Evolutionary conservation across 1,284 basidiomycete species (phyloP), one percentile per base, ranked within the genome.

Genomic region (Ganoderma lucidum): DNA sequence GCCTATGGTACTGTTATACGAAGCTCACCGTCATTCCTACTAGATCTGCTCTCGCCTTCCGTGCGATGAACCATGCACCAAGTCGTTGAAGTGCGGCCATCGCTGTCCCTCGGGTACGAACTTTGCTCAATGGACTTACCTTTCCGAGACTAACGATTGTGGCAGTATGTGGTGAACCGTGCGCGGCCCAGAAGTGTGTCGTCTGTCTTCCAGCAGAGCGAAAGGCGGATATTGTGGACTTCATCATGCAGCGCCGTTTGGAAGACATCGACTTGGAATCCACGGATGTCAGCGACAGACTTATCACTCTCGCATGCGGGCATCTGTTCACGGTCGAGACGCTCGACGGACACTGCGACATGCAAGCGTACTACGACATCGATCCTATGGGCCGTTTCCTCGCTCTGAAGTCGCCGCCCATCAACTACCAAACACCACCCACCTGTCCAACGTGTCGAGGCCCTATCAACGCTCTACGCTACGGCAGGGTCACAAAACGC

Each of bases 281-380:
- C 2, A 82, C 78, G 2, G 80, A 82, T 2, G 67, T 87, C 59
- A 84, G 87, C 72, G 86, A 89, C 53, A 80, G 88, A 8, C 76
- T 92, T 37, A 90, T 94, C 73, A 91, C 88, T 0, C 81, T 92
- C 30, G 82, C 80, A 14, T 94, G 92, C 73, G 77, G 86, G 0
- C 92, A 94, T 74, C 79, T 85, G 0, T 93, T 93, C 78, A 93
- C 92, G 0, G 87, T 92, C 5, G 90, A 92, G 76, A 90, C 90
- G 0, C 82, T 94, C 23, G 92, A 94, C 69, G 90, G 89, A 0
- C 82, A 86, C 63, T 88, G 87, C 70, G 74, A 79, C 4, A 85
- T 94, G 80, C 65, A 71, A 0, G 83, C 85, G 0, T 92, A 86
- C 75, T 94, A 93, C 76, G 73, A 76, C 75, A 55, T 73, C 1